Evolutionary conservation across 2,329 filamentous ascomycete species (phyloP).

Genomic region (Coniochaeta hoffmannii): DNA sequence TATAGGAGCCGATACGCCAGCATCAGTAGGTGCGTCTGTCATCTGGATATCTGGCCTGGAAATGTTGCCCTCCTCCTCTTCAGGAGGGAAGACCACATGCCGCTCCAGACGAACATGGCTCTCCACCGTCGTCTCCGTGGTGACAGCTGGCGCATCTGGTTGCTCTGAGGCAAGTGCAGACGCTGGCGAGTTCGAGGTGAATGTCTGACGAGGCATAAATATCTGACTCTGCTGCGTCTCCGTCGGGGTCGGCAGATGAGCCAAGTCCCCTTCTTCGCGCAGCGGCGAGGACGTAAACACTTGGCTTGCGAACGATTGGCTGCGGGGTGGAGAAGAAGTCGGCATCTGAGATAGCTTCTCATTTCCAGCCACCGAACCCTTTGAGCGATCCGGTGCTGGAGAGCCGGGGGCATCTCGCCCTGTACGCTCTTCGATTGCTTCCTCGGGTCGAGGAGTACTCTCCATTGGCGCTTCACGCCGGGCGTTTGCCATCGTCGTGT

Average conservation of each 20-base stretch:
- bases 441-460: neutral
- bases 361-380: no score
- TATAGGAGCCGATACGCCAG: neutral
- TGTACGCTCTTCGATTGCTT: neutral
- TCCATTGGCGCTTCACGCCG: neutral
- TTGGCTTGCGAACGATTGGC: constrained; percentile 22
- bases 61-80: neutral
- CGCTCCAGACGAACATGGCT: neutral
- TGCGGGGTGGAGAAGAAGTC: constrained; percentile 9
- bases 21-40: neutral
- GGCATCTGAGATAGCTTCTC: neutral
- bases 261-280: neutral
- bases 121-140: neutral
- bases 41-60: neutral
- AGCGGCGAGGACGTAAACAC: neutral
- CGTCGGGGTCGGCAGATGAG: neutral
- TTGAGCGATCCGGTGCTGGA: neutral
- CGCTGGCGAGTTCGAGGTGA: neutral
- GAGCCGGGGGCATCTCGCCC: neutral
- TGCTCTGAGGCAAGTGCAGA: neutral
- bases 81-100: neutral
- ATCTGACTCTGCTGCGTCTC: neutral
- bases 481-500: neutral
- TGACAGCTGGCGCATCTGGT: neutral
- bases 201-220: no score